Percentiles rank a stretch among this genome's conserved stretches.
These are phyloP conservation scores for Cylindrotheca fusiformis DNA, from an alignment of 108 stramenopile genomes.

Conservation along the genomic window DNA sequence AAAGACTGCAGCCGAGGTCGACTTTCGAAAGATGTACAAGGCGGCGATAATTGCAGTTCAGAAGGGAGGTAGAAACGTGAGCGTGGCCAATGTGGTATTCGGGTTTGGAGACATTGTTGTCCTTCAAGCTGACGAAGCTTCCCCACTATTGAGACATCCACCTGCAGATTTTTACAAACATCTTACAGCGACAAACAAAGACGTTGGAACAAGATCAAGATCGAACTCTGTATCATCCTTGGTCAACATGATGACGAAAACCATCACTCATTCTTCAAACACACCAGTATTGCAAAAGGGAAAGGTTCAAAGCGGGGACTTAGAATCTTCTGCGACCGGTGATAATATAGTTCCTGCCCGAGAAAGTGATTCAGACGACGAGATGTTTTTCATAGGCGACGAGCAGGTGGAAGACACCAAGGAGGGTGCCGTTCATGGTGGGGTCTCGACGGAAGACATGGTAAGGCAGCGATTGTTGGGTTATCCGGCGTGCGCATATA, in stretches of 20 bases:
- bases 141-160: conserved; percentile 58
- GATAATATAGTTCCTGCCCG: no score
- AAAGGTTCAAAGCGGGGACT: neutral
- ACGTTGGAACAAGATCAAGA: conserved; percentile 2
- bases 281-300: neutral
- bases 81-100: conserved; percentile 44
- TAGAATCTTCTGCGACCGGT: no score
- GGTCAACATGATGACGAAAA: conserved; percentile 16
- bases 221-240: conserved; percentile 20
- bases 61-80: conserved; percentile 50
- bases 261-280: neutral
- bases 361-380: no score
- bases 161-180: conserved; percentile 59
- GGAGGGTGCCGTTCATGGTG: no score
- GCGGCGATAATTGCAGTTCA: conserved; percentile 74
- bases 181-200: neutral
- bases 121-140: conserved; percentile 67
- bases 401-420: neutral
- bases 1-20: conserved; percentile 41
- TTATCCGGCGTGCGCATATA: no score
- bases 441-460: no score
- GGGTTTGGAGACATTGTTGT: conserved; percentile 64
- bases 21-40: conserved; percentile 64
- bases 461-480: no score
- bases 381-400: neutral